Evolutionary conservation across 129 eudicot species (phyloP).

Genomic region (Gnaphalium uliginosum): DNA sequence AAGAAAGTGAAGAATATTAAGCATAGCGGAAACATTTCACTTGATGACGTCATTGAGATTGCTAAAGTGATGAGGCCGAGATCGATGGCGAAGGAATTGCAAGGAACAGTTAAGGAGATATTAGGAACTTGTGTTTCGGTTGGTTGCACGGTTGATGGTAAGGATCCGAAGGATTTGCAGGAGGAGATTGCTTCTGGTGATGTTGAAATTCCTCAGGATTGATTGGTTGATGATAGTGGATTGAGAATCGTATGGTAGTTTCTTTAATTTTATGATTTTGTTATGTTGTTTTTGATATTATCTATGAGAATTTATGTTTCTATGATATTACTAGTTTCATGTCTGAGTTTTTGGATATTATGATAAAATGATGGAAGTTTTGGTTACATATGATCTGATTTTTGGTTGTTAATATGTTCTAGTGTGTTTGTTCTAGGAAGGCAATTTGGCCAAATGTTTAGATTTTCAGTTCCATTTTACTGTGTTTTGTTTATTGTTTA

Average conservation of each 20-base stretch:
- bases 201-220: constrained; percentile 39
- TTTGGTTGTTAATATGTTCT: too few species aligned
- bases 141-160: constrained; percentile 48
- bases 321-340: background rate
- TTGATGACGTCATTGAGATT: constrained; percentile 44
- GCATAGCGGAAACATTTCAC: constrained; percentile 36
- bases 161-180: constrained; percentile 47
- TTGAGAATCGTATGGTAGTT: background rate
- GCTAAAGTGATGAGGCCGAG: constrained; percentile 40
- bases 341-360: too few species aligned
- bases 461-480: too few species aligned
- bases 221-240: too few species aligned
- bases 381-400: background rate
- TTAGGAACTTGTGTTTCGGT: constrained; percentile 45
- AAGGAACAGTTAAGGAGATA: constrained; percentile 54
- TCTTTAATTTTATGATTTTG: background rate
- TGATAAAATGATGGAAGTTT: background rate
- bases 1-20: constrained; percentile 47
- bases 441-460: too few species aligned
- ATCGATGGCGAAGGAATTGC: constrained; percentile 48
- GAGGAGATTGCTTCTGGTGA: constrained; percentile 45
- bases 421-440: too few species aligned
- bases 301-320: background rate
- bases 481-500: too few species aligned
- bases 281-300: background rate